Evolutionary conservation across 1,284 basidiomycete species (phyloP).

Genomic region (Cystobasidium slooffiae): DNA sequence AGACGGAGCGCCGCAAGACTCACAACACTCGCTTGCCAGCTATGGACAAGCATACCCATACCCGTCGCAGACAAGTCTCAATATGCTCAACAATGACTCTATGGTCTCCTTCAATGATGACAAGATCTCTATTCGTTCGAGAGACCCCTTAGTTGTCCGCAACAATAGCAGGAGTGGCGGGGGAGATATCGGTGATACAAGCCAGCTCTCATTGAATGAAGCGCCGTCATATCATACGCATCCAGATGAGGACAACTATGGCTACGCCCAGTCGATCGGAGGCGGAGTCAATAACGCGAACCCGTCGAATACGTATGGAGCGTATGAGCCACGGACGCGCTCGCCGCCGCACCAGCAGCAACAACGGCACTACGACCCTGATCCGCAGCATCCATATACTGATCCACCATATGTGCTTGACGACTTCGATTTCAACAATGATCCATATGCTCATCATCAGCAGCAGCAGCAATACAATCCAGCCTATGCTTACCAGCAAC

Average conservation of each 20-base stretch:
- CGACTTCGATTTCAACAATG: neutral
- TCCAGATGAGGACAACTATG: constrained; percentile 19
- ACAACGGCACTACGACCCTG: constrained; percentile 25
- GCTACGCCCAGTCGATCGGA: constrained; percentile 2
- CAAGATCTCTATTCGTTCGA: constrained; percentile 30
- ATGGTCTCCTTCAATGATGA: constrained; percentile 27
- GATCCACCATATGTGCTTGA: constrained; percentile 31
- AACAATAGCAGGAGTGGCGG: neutral
- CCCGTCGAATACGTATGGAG: constrained; percentile 19
- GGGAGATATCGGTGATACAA: constrained; percentile 13
- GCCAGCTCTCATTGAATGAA: constrained; percentile 22
- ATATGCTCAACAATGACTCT: constrained; percentile 32
- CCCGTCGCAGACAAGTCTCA: constrained; percentile 24
- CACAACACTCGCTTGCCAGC: constrained; percentile 24
- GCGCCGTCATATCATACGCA: constrained; percentile 41
- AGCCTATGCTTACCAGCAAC: neutral
- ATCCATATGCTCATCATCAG: neutral
- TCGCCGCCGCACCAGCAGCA: constrained; percentile 9
- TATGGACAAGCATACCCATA: constrained; percentile 30
- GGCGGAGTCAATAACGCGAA: neutral
- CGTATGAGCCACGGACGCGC: constrained; percentile 1
- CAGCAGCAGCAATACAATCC: neutral
- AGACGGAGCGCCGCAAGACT: constrained; percentile 16
- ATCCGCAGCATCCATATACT: constrained; percentile 34
- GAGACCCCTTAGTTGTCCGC: constrained; percentile 10